Evolutionary conservation across 2,329 filamentous ascomycete genomes (phyloP).

Genomic region (Aspergillus sp.): DNA sequence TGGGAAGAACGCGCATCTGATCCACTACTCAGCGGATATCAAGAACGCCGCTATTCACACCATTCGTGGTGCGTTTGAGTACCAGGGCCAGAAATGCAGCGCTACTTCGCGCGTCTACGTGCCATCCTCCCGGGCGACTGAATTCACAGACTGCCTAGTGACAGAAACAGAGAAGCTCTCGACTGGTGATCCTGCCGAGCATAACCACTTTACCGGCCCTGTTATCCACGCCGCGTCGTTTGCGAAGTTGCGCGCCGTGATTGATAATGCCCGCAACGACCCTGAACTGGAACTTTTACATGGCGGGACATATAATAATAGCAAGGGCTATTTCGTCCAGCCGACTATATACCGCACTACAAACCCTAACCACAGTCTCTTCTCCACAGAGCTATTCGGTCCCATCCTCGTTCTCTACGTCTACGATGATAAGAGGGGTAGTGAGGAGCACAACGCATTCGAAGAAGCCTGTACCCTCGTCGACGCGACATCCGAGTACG

Average conservation of each 20-base stretch:
- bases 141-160: constrained; percentile 67
- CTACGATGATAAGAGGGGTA: constrained; percentile 62
- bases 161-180: constrained; percentile 69
- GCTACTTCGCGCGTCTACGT: constrained; percentile 80
- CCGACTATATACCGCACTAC: constrained; percentile 78
- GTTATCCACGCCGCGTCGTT: constrained; percentile 82
- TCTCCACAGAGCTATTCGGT: constrained; percentile 79
- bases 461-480: constrained; percentile 59
- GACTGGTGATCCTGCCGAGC: constrained; percentile 68
- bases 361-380: constrained; percentile 71
- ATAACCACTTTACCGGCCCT: constrained; percentile 79
- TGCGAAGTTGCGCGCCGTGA: constrained; percentile 75
- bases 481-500: constrained; percentile 42
- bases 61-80: constrained; percentile 84
- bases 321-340: constrained; percentile 78
- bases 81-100: constrained; percentile 88
- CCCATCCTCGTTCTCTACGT: constrained; percentile 73
- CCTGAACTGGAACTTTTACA: constrained; percentile 68
- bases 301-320: constrained; percentile 75
- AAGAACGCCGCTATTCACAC: constrained; percentile 78
- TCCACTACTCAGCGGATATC: constrained; percentile 75
- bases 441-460: constrained; percentile 26
- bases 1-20: constrained; percentile 88
- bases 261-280: constrained; percentile 77
- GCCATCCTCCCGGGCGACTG: constrained; percentile 69